phyloP scores from a whole-genome alignment of 1,284 basidiomycete species.

The Tilletia caries region DNA sequence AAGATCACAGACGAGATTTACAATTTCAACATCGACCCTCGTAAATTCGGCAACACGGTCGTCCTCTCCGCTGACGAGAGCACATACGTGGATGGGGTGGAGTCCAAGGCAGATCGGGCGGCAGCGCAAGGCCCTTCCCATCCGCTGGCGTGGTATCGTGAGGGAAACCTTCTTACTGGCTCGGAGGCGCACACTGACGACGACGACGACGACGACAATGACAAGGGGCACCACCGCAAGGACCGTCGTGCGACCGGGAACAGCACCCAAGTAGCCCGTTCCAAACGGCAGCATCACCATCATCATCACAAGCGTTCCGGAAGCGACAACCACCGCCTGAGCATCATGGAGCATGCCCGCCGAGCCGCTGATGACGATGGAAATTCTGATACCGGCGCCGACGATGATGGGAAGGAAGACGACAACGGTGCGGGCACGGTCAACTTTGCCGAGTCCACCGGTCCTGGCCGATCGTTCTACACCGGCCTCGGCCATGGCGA shows the following conservation, averaged over 20 bases:
- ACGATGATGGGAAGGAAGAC: constrained; percentile 18
- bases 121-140: constrained; percentile 31
- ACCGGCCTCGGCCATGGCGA: constrained; percentile 38
- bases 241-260: background rate
- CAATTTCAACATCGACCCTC: constrained; percentile 38
- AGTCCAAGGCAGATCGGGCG: constrained; percentile 23
- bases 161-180: constrained; percentile 32
- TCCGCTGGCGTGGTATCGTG: constrained; percentile 46
- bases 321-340: background rate
- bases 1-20: constrained; percentile 42
- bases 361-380: background rate
- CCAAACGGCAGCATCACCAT: background rate
- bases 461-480: constrained; percentile 36
- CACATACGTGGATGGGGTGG: constrained; percentile 31
- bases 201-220: constrained; percentile 35
- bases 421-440: constrained; percentile 25
- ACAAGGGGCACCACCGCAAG: background rate
- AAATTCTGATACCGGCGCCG: background rate
- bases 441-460: constrained; percentile 9
- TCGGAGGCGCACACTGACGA: constrained; percentile 30
- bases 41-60: constrained; percentile 29
- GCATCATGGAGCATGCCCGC: background rate
- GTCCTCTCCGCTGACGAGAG: constrained; percentile 34
- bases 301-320: background rate
- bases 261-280: background rate